These are phyloP conservation scores for Chenopodium quinoa DNA, from an alignment of 148 eudicot species.

Conservation along the genomic window DNA sequence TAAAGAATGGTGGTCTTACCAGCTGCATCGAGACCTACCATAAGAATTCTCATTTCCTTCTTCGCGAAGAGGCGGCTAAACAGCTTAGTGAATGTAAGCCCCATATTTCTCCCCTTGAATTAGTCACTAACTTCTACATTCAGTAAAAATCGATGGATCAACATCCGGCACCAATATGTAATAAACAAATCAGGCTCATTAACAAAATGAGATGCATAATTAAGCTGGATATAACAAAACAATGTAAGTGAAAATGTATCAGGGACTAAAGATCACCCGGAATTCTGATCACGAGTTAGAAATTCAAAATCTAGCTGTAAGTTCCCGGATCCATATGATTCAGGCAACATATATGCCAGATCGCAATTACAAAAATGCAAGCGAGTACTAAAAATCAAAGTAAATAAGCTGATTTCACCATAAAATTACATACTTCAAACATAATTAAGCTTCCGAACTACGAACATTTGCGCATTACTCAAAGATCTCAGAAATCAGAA, in stretches of 20 bases:
- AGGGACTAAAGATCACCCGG: neutral
- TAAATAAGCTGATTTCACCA: neutral
- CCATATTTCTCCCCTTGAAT: slow-evolving; percentile 38
- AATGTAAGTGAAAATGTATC: neutral
- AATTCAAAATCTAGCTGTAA: neutral
- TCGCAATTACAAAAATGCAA: neutral
- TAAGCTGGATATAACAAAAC: neutral
- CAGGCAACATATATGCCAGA: neutral
- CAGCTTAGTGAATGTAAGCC: slow-evolving; percentile 64
- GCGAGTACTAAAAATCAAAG: neutral
- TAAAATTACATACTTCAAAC: neutral
- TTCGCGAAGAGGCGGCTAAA: slow-evolving; percentile 69
- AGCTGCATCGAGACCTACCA: slow-evolving; percentile 78
- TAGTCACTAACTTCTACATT: slow-evolving; percentile 13
- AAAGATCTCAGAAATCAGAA: neutral
- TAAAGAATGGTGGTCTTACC: slow-evolving; percentile 73
- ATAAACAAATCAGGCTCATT: neutral
- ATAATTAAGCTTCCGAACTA: neutral
- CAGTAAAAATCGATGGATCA: neutral
- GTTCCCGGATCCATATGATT: slow-evolving; percentile 6
- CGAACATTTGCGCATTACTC: neutral
- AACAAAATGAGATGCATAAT: neutral
- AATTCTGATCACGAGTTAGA: neutral
- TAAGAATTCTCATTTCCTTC: slow-evolving; percentile 72
- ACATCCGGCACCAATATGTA: neutral